phyloP scores from a whole-genome alignment of 805 yeast species.

The Candida krabiensis region DNA sequence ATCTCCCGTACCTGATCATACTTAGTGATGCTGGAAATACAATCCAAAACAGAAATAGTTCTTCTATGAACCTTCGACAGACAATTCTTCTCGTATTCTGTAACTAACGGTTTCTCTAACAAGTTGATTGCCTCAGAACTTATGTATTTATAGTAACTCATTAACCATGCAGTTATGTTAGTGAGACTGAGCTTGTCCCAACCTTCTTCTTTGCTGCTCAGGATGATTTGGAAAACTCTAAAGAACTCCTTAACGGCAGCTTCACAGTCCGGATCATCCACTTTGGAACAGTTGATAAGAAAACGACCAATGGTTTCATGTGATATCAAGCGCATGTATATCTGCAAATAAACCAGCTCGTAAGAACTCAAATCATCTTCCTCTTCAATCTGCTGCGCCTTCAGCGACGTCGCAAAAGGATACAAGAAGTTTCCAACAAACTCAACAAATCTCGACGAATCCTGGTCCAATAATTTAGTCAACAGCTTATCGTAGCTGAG shows the following conservation, averaged over 20 bases:
- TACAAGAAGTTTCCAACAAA: slow-evolving; percentile 5
- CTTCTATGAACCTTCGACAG: slow-evolving; percentile 18
- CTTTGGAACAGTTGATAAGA: slow-evolving; percentile 10
- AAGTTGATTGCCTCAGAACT: slow-evolving; percentile 16
- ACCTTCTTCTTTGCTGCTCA: slow-evolving; percentile 36
- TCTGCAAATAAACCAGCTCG: slow-evolving; percentile 23
- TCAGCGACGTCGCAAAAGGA: background rate
- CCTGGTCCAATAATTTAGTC: slow-evolving; percentile 5
- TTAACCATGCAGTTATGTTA: slow-evolving; percentile 42
- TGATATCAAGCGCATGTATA: slow-evolving; percentile 23
- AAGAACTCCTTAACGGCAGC: slow-evolving; percentile 21
- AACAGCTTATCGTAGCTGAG: slow-evolving; percentile 12
- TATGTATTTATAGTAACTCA: slow-evolving; percentile 30
- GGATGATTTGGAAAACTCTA: slow-evolving; percentile 34
- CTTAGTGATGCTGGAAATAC: slow-evolving; percentile 41
- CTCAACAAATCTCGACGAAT: slow-evolving; percentile 3
- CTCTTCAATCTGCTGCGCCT: background rate
- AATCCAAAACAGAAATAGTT: slow-evolving; percentile 36
- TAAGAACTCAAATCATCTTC: slow-evolving; percentile 1
- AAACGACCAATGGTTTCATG: slow-evolving; percentile 37
- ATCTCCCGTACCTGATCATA: slow-evolving; percentile 41
- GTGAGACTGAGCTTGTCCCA: slow-evolving; percentile 42
- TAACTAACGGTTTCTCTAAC: slow-evolving; percentile 15
- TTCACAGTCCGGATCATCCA: background rate
- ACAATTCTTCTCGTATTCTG: slow-evolving; percentile 2